These are phyloP conservation scores for Camellia granthamiana DNA, from an alignment of 148 eudicot species.

Conservation along the genomic window DNA sequence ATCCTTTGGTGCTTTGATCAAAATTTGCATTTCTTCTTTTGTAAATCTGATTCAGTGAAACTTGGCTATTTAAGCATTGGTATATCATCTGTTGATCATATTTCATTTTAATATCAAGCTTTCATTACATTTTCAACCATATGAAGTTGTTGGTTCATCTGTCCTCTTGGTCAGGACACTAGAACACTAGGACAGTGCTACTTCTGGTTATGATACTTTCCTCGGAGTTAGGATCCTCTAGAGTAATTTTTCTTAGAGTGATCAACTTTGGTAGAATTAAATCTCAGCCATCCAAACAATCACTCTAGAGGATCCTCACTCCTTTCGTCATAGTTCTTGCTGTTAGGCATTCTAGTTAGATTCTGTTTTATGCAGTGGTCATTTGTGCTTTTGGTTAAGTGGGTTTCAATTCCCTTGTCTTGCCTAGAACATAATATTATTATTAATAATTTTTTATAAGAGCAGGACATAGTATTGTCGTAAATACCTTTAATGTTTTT, in stretches of 20 bases:
- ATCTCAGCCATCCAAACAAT: no score
- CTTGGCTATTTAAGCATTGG: not conserved
- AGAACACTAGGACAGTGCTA: not conserved
- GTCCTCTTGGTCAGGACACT: not conserved
- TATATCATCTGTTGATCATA: not conserved
- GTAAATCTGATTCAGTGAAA: not conserved
- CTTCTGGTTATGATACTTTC: not conserved
- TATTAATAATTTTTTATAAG: no score
- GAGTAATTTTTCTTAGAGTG: no score
- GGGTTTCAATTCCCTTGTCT: slow-evolving; percentile 1
- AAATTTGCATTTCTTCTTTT: not conserved
- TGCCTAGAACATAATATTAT: not conserved
- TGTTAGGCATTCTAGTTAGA: not conserved
- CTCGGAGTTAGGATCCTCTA: no score
- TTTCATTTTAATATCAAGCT: not conserved
- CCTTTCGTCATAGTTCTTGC: not conserved
- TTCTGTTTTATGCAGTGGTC: not conserved
- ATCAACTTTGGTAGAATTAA: no score
- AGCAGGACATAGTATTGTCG: no score
- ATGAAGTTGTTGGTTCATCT: not conserved
- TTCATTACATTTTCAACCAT: no score
- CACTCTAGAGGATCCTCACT: no score
- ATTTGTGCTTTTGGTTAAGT: not conserved
- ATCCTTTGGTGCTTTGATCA: not conserved
- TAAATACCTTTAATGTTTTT: not conserved